These are phyloP conservation scores for Kodamaea suecica DNA, from an alignment of 1,139 yeast species.

Conservation along the genomic window DNA sequence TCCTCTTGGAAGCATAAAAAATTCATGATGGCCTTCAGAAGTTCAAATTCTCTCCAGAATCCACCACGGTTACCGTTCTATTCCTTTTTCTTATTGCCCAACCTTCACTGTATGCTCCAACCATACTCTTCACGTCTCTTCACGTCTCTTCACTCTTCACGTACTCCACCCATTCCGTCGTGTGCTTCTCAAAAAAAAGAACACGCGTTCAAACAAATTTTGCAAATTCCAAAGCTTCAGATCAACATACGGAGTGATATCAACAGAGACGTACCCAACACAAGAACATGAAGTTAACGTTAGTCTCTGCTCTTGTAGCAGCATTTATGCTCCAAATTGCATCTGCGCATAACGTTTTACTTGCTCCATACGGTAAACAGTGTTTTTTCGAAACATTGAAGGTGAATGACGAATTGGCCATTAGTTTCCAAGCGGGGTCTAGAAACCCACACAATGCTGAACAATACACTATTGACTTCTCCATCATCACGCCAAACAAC, in stretches of 20 bases:
- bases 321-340: constrained; percentile 18
- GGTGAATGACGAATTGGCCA: constrained; percentile 81
- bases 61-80: too few species aligned
- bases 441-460: constrained; percentile 76
- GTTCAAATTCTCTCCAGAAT: too few species aligned
- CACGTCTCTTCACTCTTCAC: too few species aligned
- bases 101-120: too few species aligned
- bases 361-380: constrained; percentile 82
- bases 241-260: too few species aligned
- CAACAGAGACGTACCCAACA: background rate
- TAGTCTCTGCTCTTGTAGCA: constrained; percentile 5
- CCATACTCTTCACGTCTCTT: too few species aligned
- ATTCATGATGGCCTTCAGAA: too few species aligned
- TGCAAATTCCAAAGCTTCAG: constrained; percentile 2
- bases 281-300: constrained; percentile 6
- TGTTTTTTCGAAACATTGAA: constrained; percentile 86
- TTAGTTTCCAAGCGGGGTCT: constrained; percentile 92
- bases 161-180: constrained; percentile 4
- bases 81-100: too few species aligned
- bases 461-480: constrained; percentile 76
- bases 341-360: constrained; percentile 73
- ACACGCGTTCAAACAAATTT: constrained; percentile 6
- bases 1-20: too few species aligned
- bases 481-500: constrained; percentile 60
- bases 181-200: constrained; percentile 4